A percentile compares a stretch with the other conserved stretches of the same genome.
phyloP scores from a whole-genome alignment of 129 eudicot genomes.

The Escallonia herrerae region DNA sequence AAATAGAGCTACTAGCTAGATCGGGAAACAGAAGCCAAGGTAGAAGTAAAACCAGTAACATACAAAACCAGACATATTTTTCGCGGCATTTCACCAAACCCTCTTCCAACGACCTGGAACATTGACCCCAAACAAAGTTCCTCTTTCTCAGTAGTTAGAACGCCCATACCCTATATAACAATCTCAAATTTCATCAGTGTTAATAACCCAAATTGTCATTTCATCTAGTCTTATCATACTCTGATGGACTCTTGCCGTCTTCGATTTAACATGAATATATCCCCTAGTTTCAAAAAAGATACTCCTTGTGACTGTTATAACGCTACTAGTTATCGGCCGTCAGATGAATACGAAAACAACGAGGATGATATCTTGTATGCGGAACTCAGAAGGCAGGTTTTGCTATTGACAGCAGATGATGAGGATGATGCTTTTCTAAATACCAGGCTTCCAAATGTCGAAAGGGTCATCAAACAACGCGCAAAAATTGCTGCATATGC shows the following conservation, averaged over 20 bases:
- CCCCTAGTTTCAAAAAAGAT: neutral
- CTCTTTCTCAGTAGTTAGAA: neutral
- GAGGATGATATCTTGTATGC: conserved; percentile 44
- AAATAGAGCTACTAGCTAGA: too few relatives aligned
- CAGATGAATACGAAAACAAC: conserved; percentile 6
- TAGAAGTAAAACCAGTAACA: neutral
- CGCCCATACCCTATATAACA: too few relatives aligned
- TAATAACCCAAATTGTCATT: too few relatives aligned
- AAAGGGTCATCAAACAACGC: neutral
- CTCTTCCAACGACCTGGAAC: neutral
- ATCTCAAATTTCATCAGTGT: too few relatives aligned
- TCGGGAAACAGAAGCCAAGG: neutral
- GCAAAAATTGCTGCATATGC: neutral
- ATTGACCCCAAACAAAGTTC: conserved; percentile 23
- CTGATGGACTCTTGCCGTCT: neutral
- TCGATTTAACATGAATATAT: too few relatives aligned
- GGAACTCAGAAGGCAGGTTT: conserved; percentile 51
- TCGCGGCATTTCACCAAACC: conserved; percentile 15
- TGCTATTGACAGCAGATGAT: conserved; percentile 47
- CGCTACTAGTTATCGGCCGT: neutral
- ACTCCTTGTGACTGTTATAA: neutral
- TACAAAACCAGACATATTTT: conserved; percentile 22
- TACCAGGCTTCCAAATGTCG: conserved; percentile 1
- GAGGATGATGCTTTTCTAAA: conserved; percentile 11
- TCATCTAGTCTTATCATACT: too few relatives aligned